phyloP scores from a whole-genome alignment of 495 filamentous ascomycete species.

The Xylaria venustula region DNA sequence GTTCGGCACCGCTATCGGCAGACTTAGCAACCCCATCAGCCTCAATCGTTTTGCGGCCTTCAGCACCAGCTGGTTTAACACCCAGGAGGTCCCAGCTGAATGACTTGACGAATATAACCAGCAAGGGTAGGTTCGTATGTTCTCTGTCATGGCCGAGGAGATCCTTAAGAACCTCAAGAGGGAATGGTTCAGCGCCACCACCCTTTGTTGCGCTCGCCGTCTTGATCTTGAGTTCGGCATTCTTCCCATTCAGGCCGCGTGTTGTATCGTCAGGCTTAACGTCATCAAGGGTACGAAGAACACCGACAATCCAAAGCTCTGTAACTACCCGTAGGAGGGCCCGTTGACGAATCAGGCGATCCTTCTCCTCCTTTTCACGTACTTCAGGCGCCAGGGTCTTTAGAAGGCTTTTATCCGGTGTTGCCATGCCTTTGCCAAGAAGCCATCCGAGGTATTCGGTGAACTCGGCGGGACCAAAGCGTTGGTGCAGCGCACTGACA shows the following conservation, averaged over 20 bases:
- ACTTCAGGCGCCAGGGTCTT: slow-evolving; percentile 77
- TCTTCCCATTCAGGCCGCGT: slow-evolving; percentile 53
- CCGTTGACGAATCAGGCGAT: slow-evolving; percentile 81
- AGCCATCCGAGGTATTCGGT: slow-evolving; percentile 91
- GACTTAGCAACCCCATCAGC: slow-evolving; percentile 71
- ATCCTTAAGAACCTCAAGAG: slow-evolving; percentile 94
- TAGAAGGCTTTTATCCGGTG: slow-evolving; percentile 82
- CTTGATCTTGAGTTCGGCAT: slow-evolving; percentile 54
- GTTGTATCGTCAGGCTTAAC: slow-evolving; percentile 81
- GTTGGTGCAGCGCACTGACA: slow-evolving; percentile 90
- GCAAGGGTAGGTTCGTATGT: slow-evolving; percentile 83
- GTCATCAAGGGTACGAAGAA: slow-evolving; percentile 85
- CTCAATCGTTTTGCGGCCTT: slow-evolving; percentile 79
- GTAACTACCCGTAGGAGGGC: slow-evolving; percentile 85
- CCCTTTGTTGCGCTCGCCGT: slow-evolving; percentile 49
- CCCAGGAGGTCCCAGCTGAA: slow-evolving; percentile 96
- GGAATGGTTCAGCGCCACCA: slow-evolving; percentile 77
- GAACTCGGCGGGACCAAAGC: slow-evolving; percentile 88
- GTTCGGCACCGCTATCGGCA: slow-evolving; percentile 45
- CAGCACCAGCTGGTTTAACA: slow-evolving; percentile 62
- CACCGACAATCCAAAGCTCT: slow-evolving; percentile 93
- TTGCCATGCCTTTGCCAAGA: slow-evolving; percentile 86
- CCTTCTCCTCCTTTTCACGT: slow-evolving; percentile 93
- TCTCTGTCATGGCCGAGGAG: slow-evolving; percentile 90
- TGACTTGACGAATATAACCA: slow-evolving; percentile 91